Percentiles rank a stretch among this genome's conserved stretches.
These are phyloP conservation scores for Coriaria nepalensis DNA, from an alignment of 306 rosid genomes.

Conservation along the genomic window DNA sequence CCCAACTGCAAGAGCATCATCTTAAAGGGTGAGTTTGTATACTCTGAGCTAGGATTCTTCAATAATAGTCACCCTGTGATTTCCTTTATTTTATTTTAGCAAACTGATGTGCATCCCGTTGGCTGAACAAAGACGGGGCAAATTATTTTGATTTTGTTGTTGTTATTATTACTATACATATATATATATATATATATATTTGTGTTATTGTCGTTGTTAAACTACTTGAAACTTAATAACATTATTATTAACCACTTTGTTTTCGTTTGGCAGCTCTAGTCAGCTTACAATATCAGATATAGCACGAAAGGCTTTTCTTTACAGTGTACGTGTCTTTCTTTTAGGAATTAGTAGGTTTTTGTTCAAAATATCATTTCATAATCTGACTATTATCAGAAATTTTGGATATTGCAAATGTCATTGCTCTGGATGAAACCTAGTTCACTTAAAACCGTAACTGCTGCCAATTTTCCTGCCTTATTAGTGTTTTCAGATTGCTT, in stretches of 20 bases:
- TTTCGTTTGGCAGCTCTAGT: constrained; percentile 38
- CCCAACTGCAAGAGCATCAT: constrained; percentile 91
- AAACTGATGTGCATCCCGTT: too few species aligned
- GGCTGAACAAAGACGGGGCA: too few species aligned
- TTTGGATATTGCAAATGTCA: neutral
- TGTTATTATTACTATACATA: too few species aligned
- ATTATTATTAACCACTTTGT: neutral
- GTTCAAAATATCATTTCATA: neutral
- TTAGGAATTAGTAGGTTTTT: neutral
- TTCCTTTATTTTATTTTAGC: constrained; percentile 5
- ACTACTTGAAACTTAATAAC: too few species aligned
- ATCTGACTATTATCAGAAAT: constrained; percentile 1
- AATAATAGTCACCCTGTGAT: constrained; percentile 17
- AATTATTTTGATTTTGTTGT: too few species aligned
- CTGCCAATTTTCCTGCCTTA: too few species aligned
- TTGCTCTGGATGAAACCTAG: too few species aligned
- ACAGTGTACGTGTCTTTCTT: constrained; percentile 56
- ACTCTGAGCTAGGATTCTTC: neutral
- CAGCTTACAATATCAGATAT: constrained; percentile 82
- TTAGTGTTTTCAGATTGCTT: too few species aligned
- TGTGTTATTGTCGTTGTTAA: too few species aligned
- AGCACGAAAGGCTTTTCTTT: constrained; percentile 98
- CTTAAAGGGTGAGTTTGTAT: constrained; percentile 58
- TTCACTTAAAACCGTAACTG: too few species aligned
- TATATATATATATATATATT: too few species aligned